Evolutionary conservation across 495 filamentous ascomycete species (phyloP).

Genomic region (Aspergillus nidulans): DNA sequence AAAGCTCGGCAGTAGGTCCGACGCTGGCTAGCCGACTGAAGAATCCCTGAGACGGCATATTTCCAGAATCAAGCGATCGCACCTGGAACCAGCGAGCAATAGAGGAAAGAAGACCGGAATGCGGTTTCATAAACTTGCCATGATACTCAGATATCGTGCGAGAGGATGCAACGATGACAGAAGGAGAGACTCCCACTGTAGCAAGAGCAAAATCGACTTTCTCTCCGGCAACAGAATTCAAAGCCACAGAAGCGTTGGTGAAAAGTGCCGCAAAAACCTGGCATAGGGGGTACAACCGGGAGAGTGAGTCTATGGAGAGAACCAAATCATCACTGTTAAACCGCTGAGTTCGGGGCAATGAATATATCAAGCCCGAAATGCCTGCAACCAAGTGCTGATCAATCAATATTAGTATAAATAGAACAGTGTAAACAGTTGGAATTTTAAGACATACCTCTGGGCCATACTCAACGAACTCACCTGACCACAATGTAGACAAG

Average conservation of each 20-base stretch:
- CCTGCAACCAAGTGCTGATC: conserved; percentile 70
- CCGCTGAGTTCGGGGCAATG: conserved; percentile 68
- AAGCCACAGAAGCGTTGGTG: conserved; percentile 76
- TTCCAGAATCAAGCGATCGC: conserved; percentile 63
- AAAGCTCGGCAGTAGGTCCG: conserved; percentile 57
- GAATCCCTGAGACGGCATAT: conserved; percentile 49
- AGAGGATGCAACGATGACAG: conserved; percentile 75
- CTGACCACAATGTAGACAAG: conserved; percentile 57
- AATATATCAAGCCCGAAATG: conserved; percentile 69
- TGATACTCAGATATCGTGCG: conserved; percentile 66
- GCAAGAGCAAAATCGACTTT: conserved; percentile 67
- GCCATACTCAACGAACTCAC: conserved; percentile 72
- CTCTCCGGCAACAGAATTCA: conserved; percentile 78
- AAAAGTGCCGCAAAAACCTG: conserved; percentile 79
- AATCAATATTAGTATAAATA: conserved; percentile 1
- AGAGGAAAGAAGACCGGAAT: conserved; percentile 49
- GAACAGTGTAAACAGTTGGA: not conserved
- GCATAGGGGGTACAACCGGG: conserved; percentile 70
- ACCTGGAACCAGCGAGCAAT: conserved; percentile 67
- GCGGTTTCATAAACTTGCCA: conserved; percentile 44
- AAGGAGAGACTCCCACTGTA: conserved; percentile 70
- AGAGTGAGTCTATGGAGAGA: conserved; percentile 80
- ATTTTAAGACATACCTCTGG: conserved; percentile 46
- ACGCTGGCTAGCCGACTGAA: conserved; percentile 48
- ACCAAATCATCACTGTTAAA: conserved; percentile 73